Evolutionary conservation across 1,284 basidiomycete species (phyloP).

Genomic region (Testicularia cyperi): DNA sequence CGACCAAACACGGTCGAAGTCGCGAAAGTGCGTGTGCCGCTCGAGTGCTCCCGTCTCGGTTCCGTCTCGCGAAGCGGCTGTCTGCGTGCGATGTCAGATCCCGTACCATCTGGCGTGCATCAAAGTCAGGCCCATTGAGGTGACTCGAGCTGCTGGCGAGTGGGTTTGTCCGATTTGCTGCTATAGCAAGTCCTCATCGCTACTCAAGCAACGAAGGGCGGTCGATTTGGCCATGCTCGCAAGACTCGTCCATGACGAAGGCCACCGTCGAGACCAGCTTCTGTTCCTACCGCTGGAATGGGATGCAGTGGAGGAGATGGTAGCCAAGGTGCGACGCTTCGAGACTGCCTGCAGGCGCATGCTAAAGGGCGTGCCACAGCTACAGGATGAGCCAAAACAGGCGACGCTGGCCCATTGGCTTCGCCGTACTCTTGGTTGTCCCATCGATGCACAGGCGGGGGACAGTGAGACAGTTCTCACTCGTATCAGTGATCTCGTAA

Average conservation of each 20-base stretch:
- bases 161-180: conserved; percentile 53
- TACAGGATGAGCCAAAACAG: conserved; percentile 31
- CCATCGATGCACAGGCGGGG: conserved; percentile 41
- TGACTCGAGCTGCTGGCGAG: conserved; percentile 17
- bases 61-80: conserved; percentile 14
- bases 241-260: conserved; percentile 34
- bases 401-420: conserved; percentile 32
- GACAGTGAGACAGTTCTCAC: conserved; percentile 40
- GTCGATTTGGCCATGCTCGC: conserved; percentile 18
- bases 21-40: conserved; percentile 49
- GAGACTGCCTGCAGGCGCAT: conserved; percentile 38
- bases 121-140: conserved; percentile 22
- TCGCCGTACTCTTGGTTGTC: conserved; percentile 39
- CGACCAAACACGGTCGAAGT: conserved; percentile 16
- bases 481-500: conserved; percentile 20
- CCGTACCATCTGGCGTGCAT: conserved; percentile 49
- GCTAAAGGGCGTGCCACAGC: conserved; percentile 42
- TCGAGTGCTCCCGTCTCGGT: conserved; percentile 14
- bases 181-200: conserved; percentile 6
- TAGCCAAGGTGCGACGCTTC: conserved; percentile 33
- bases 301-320: conserved; percentile 37
- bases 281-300: conserved; percentile 37
- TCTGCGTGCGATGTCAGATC: conserved; percentile 39
- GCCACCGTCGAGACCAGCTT: conserved; percentile 34
- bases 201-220: conserved; percentile 23